Evolutionary conservation across 495 filamentous ascomycete genomes (phyloP), one percentile per base, ranked within the genome.

Genomic region (Darksidea phi): DNA sequence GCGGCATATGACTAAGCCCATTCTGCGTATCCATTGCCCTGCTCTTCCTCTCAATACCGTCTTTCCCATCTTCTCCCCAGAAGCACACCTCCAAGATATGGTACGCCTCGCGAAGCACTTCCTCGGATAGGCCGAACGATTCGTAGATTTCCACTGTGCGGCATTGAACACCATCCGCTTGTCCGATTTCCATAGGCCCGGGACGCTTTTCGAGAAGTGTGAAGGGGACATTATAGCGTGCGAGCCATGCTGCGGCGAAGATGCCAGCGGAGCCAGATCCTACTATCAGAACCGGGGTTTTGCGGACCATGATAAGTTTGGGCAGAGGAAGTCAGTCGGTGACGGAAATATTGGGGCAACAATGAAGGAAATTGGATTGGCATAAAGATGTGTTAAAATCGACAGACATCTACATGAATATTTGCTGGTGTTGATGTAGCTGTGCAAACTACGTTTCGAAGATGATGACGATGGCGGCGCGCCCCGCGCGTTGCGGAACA

Each of bases 81-180:
- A 76, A 76, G 1, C 65, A 64, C 6, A 74, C 78, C 74, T 92
- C 89, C 2, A 85, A 72, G 17, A 87, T 81, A 68, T 88, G 87
- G 57, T 86, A 90, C 0, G 84, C 78, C 65, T 91, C 87, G 12
- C 80, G 79, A n/a, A 91, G 78, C 24, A 92, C 68, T 37, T 85
- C 79, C 54, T 91, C 88, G 0, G 81, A 78, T 12, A 93, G 73
- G 0, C 88, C 87, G 46, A 92, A 90, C 32, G 82, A 86, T 62
- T 94, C 87, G 51, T 91, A 87, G 43, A 95, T 85, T 69, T 94
- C 89, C 10, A 91, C 82, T 0, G 88, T 89, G 1, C 89, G 86
- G 58, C 84, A 86, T 72, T 94, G 89, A 11, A 91, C 80, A 0
- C 89, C 89, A 52, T 93, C 89, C 0, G 89, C 89, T 68, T 92